phyloP scores from a whole-genome alignment of 2,329 filamentous ascomycete genomes.

The Pleurostoma richardsiae region DNA sequence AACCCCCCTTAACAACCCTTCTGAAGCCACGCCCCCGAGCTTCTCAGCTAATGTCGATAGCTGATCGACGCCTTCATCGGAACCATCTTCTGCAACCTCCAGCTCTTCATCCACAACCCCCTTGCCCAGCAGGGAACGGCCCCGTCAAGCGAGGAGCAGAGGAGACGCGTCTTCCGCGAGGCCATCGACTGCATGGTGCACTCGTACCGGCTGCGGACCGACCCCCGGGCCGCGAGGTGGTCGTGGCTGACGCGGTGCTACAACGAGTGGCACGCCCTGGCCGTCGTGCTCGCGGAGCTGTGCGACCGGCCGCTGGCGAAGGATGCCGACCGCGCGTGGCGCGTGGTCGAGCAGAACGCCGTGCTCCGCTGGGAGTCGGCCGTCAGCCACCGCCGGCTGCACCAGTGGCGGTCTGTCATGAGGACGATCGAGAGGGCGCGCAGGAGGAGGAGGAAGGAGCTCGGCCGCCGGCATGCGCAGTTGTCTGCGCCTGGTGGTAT shows the following conservation, averaged over 20 bases:
- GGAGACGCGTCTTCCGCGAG: neutral
- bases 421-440: neutral
- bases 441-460: neutral
- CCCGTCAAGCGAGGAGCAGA: neutral
- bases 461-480: neutral
- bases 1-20: no score
- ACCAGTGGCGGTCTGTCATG: constrained; percentile 2
- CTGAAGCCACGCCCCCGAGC: no score
- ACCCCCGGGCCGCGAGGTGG: neutral
- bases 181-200: constrained; percentile 1
- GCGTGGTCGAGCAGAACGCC: neutral
- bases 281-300: neutral
- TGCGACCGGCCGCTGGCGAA: neutral
- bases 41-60: neutral
- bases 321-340: constrained; percentile 1
- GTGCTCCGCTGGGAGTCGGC: constrained; percentile 1
- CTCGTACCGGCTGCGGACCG: neutral
- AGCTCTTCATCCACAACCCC: neutral
- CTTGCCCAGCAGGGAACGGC: neutral
- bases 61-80: constrained; percentile 1
- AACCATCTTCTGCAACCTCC: constrained; percentile 1
- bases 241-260: constrained; percentile 1
- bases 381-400: neutral
- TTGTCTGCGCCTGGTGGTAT: no score
- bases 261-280: constrained; percentile 1